Evolutionary conservation across 2,329 filamentous ascomycete genomes (phyloP).

Genomic region (Botrytis porri): DNA sequence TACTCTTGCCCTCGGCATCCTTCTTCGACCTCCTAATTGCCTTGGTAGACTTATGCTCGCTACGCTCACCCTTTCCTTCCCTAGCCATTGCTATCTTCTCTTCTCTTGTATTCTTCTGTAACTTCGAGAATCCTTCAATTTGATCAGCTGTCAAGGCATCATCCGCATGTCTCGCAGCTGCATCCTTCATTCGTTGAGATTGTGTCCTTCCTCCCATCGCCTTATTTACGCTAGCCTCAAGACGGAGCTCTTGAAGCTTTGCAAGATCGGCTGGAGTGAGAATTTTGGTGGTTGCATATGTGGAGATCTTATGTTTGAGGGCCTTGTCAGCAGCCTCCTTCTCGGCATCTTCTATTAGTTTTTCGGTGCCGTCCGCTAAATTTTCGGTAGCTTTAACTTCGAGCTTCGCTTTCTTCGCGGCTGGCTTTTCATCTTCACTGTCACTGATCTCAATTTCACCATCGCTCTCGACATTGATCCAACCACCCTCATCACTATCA

Average conservation of each 20-base stretch:
- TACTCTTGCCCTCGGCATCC: slow-evolving; percentile 85
- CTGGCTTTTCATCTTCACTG: slow-evolving; percentile 70
- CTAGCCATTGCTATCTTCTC: slow-evolving; percentile 81
- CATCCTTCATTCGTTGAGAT: slow-evolving; percentile 40
- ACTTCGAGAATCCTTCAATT: slow-evolving; percentile 79
- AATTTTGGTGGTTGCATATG: slow-evolving; percentile 87
- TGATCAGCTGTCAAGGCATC: slow-evolving; percentile 87
- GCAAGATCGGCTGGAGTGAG: slow-evolving; percentile 94
- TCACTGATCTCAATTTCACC: slow-evolving; percentile 74
- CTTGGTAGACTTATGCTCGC: slow-evolving; percentile 81
- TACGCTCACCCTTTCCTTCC: slow-evolving; percentile 74
- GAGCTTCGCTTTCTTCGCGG: slow-evolving; percentile 62
- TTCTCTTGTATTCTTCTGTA: slow-evolving; percentile 85
- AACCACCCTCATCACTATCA: slow-evolving; percentile 74
- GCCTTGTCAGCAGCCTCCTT: slow-evolving; percentile 43
- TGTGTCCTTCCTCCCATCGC: slow-evolving; percentile 50
- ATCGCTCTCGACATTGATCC: slow-evolving; percentile 87
- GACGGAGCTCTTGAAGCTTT: slow-evolving; percentile 85
- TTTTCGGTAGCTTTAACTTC: slow-evolving; percentile 33
- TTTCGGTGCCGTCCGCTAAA: slow-evolving; percentile 22
- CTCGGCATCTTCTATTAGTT: slow-evolving; percentile 43
- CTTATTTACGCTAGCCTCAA: slow-evolving; percentile 68
- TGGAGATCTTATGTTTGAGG: slow-evolving; percentile 53
- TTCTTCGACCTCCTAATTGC: slow-evolving; percentile 85
- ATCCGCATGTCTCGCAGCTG: slow-evolving; percentile 66